Percentiles rank a stretch among this genome's conserved stretches.
These are phyloP conservation scores for Saururus chinensis DNA, from an alignment of 164 flowering plant genomes.

Conservation along the genomic window DNA sequence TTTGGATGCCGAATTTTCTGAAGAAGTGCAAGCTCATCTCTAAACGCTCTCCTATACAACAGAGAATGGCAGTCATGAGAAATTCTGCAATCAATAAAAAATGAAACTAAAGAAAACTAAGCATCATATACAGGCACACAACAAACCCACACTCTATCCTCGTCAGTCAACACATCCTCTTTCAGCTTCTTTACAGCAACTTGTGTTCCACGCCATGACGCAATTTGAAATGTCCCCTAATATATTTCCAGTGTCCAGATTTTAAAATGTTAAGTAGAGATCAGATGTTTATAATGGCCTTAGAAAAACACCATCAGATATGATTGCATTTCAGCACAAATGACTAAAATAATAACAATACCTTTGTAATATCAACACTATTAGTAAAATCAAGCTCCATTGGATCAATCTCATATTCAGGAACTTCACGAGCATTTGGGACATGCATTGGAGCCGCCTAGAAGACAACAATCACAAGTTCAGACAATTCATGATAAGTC, in stretches of 20 bases:
- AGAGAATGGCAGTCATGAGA: not conserved
- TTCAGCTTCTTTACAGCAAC: conserved; percentile 85
- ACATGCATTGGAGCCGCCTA: conserved; percentile 93
- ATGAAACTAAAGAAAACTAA: not conserved
- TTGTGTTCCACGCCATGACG: conserved; percentile 87
- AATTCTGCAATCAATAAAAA: not conserved
- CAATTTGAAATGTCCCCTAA: conserved; percentile 79
- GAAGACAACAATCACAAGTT: conserved; percentile 1
- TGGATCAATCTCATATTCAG: conserved; percentile 87
- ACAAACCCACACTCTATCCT: conserved; percentile 83
- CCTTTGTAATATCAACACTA: conserved; percentile 75
- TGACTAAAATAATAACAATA: conserved; percentile 9
- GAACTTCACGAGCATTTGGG: conserved; percentile 63
- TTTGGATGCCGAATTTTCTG: conserved; percentile 94
- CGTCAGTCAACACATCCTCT: conserved; percentile 60
- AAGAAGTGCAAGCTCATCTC: conserved; percentile 89
- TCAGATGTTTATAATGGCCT: not conserved
- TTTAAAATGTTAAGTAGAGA: not conserved
- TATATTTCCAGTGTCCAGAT: not conserved
- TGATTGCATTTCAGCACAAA: not conserved
- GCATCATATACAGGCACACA: not conserved
- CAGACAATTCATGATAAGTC: not conserved
- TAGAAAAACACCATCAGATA: not conserved
- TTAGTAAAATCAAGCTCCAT: conserved; percentile 70
- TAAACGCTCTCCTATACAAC: conserved; percentile 59